A percentile compares a stretch with the other conserved stretches of the same genome.
Conservation (phyloP, 257 asterid genomes). For the Gentiana dahurica region DNA sequence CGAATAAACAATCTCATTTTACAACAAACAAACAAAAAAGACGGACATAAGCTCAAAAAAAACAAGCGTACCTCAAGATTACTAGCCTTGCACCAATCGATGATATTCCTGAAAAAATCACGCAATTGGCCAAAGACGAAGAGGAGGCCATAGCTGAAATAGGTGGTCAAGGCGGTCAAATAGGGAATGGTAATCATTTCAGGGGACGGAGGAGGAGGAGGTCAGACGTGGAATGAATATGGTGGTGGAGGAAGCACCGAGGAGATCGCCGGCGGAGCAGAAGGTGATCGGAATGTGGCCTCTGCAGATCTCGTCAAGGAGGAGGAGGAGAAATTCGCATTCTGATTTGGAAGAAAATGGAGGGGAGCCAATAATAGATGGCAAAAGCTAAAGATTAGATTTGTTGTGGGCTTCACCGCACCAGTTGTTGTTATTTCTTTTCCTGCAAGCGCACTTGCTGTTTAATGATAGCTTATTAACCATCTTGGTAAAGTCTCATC, state of each 20-base stretch:
- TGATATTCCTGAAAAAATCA: conserved; percentile 63
- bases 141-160: conserved; percentile 94
- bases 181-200: conserved; percentile 89
- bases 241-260: conserved; percentile 9
- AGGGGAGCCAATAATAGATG: no score
- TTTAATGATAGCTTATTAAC: no score
- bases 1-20: conserved; percentile 4
- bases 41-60: background rate
- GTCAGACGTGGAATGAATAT: conserved; percentile 1
- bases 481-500: no score
- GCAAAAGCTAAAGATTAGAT: no score
- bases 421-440: no score
- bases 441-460: no score
- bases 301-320: no score
- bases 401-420: no score
- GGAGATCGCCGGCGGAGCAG: conserved; percentile 5
- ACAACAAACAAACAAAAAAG: background rate
- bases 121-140: conserved; percentile 92
- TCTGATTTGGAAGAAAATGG: no score
- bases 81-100: conserved; percentile 70
- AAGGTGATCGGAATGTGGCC: no score
- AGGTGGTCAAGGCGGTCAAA: conserved; percentile 85
- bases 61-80: conserved; percentile 47
- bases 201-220: conserved; percentile 13
- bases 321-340: no score